Conservation (phyloP, 1,139 yeast species). For the Saccharomyces uvarum region DNA sequence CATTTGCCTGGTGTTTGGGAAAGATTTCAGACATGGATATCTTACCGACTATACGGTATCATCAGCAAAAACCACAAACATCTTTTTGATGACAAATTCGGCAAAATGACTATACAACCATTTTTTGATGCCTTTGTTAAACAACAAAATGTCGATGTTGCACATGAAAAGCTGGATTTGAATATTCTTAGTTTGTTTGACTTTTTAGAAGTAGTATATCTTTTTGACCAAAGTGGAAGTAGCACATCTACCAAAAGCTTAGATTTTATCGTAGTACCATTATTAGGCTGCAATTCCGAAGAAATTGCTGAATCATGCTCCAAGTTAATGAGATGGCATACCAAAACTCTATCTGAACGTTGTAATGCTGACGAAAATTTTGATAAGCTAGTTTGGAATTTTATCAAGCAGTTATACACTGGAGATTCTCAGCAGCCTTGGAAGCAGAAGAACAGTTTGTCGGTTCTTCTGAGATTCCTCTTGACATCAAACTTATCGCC, state of each 20-base stretch:
- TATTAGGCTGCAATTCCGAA: constrained; percentile 18
- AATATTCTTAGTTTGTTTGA: constrained; percentile 10
- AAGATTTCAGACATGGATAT: not conserved
- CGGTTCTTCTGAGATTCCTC: constrained; percentile 52
- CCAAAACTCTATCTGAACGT: constrained; percentile 7
- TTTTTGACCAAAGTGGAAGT: constrained; percentile 6
- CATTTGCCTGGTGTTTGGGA: not conserved
- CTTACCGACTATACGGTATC: not conserved
- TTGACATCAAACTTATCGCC: constrained; percentile 18
- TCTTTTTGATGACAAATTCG: not conserved
- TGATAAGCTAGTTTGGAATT: constrained; percentile 39
- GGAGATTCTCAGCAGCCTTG: constrained; percentile 23
- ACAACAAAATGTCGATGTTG: not conserved
- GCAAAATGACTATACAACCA: not conserved
- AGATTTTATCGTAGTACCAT: constrained; percentile 14
- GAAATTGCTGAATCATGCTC: constrained; percentile 13
- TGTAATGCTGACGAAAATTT: constrained; percentile 9
- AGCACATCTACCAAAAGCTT: constrained; percentile 2
- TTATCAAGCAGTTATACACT: constrained; percentile 36
- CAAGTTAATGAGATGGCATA: constrained; percentile 26
- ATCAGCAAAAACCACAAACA: not conserved
- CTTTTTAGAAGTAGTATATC: constrained; percentile 15
- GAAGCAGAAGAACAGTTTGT: constrained; percentile 40
- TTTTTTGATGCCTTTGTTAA: not conserved
- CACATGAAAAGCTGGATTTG: not conserved